A percentile compares a stretch with the other conserved stretches of the same genome.
phyloP scores from a whole-genome alignment of 2,329 filamentous ascomycete genomes.

The Cladosporium cucumerinum region DNA sequence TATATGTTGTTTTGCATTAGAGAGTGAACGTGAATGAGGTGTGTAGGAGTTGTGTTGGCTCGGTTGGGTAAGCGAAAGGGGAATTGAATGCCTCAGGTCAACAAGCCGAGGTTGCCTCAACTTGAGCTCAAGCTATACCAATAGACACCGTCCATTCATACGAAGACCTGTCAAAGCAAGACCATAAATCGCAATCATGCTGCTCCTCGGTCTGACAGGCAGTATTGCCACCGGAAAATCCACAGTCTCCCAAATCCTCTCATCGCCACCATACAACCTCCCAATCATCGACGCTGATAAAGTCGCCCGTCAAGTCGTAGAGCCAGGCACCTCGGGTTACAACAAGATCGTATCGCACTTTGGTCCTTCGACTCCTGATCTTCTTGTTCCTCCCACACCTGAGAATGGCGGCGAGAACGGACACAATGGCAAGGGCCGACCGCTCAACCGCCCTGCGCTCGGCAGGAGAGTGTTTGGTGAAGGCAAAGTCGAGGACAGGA shows the following conservation, averaged over 20 bases:
- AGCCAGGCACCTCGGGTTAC: constrained; percentile 85
- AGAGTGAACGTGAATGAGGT: too few relatives aligned
- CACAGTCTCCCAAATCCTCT: constrained; percentile 82
- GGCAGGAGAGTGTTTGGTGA: constrained; percentile 84
- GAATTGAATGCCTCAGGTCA: not conserved
- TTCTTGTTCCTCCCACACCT: constrained; percentile 62
- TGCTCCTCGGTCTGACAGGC: constrained; percentile 92
- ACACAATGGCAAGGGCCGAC: constrained; percentile 60
- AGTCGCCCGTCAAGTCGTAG: constrained; percentile 87
- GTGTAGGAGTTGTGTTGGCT: too few relatives aligned
- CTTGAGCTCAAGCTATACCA: not conserved
- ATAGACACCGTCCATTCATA: not conserved
- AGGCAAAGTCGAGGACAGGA: constrained; percentile 68
- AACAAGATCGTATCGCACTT: constrained; percentile 79
- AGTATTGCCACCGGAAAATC: constrained; percentile 98
- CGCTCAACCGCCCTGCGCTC: constrained; percentile 81
- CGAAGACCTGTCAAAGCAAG: not conserved
- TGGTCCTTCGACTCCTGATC: constrained; percentile 74
- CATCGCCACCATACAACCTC: constrained; percentile 74
- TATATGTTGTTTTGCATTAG: too few relatives aligned
- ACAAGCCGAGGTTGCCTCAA: not conserved
- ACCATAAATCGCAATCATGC: constrained; percentile 56
- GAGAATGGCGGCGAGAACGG: constrained; percentile 49
- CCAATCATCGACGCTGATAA: constrained; percentile 93
- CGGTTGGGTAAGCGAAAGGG: too few relatives aligned